Percentiles rank a stretch among this genome's conserved stretches.
Evolutionary conservation across 495 filamentous ascomycete genomes (phyloP).

Genomic region (Pseudomonodictys pantanalensis): DNA sequence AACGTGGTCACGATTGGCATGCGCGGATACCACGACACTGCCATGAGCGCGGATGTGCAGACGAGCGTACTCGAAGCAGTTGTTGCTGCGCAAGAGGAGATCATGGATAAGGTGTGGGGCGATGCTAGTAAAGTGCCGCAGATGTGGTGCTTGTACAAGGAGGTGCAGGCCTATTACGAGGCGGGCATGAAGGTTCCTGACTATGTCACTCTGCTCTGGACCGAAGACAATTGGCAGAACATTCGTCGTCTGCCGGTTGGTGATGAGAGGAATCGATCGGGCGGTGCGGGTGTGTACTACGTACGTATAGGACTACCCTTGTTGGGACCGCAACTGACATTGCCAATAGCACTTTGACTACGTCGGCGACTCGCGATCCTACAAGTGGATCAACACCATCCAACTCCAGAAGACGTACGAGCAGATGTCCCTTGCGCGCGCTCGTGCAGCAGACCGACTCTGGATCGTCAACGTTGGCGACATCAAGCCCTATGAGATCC

Average conservation of each 20-base stretch:
- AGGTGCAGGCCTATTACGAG: slow-evolving; percentile 60
- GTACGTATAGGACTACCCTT: slow-evolving; percentile 13
- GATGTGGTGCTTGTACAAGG: slow-evolving; percentile 56
- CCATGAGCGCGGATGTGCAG: slow-evolving; percentile 53
- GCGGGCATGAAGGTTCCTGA: slow-evolving; percentile 66
- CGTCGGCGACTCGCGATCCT: slow-evolving; percentile 61
- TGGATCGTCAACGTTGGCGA: slow-evolving; percentile 80
- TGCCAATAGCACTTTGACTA: slow-evolving; percentile 60
- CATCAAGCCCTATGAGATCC: slow-evolving; percentile 66
- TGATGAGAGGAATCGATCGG: slow-evolving; percentile 58
- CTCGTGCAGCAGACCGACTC: slow-evolving; percentile 61
- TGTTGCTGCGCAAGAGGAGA: slow-evolving; percentile 57
- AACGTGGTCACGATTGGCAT: slow-evolving; percentile 69
- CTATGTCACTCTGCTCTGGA: slow-evolving; percentile 69
- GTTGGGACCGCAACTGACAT: neutral
- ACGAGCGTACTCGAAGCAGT: slow-evolving; percentile 60
- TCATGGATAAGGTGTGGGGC: slow-evolving; percentile 55
- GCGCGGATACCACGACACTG: slow-evolving; percentile 66
- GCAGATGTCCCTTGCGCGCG: slow-evolving; percentile 62
- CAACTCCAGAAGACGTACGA: slow-evolving; percentile 63
- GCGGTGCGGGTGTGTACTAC: slow-evolving; percentile 74
- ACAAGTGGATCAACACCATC: slow-evolving; percentile 73
- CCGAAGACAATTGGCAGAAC: slow-evolving; percentile 76
- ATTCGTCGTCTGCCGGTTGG: slow-evolving; percentile 61
- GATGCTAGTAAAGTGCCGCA: slow-evolving; percentile 61